Base-by-base conservation (phyloP, 2,329 filamentous ascomycete genomes). In the Aspergillus floridensis region DNA sequence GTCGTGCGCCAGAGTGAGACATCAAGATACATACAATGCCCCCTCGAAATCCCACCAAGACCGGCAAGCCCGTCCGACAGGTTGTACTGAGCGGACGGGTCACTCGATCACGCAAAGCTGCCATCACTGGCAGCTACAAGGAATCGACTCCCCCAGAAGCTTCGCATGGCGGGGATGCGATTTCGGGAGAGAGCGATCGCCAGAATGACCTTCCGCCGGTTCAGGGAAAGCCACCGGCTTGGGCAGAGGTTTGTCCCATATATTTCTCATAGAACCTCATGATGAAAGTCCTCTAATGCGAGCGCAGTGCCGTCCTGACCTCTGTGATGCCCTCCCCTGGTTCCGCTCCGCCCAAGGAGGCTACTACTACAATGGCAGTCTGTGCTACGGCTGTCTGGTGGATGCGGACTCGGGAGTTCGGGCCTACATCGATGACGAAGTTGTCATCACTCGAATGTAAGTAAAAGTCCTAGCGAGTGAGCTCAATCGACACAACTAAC, bases 281-380 rank as follows among this genome's bases (percentile, higher is more conserved):
- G 10, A 29, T 29, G 26, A 8, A 44, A 44, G 14, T 44, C 16
- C 16, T 5, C 38, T 44, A 44, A 44, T 16, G 6, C 6, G 21
- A 12, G 29, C 11, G 48, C 21, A 66, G 65, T 53, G n/a, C 12
- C 60, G 65, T 0, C 83, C 86, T 59, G 82, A 82, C 14, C 74
- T 92, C 0, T 89, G 84, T 63, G 86, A 90, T 66, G 81, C 86
- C 0, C 68, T 90, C 0, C 80, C 82, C 0, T 89, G 86, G 72
- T 91, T 85, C 71, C 82, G 80, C 14, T 75, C 83, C 1, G 84
- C 85, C 41, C 84, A 91, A 64, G 80, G 84, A 1, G 86, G 85
- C 5, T 77, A 81, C 4, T 86, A 91, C 57, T 77, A 78, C 0
- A 76, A 73, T 0, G 73, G 80, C 2, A 75, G 77, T 0, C 70